phyloP scores from a whole-genome alignment of 2,329 filamentous ascomycete genomes.

The Xylaria multiplex region DNA sequence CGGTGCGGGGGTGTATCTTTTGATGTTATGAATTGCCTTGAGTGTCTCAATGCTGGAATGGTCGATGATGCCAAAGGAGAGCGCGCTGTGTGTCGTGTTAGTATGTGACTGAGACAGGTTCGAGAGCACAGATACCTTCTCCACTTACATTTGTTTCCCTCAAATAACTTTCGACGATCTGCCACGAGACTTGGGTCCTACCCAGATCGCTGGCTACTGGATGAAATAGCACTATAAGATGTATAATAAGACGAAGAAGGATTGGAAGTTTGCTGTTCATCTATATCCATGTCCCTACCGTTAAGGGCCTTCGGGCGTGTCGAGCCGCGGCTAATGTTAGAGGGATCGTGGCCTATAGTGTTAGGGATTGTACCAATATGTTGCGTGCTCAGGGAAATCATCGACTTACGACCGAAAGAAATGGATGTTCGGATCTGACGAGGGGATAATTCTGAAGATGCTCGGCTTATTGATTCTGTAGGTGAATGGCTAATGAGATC shows the following conservation, averaged over 20 bases:
- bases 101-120: conserved; percentile 26
- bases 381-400: conserved; percentile 33
- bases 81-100: conserved; percentile 26
- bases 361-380: conserved; percentile 8
- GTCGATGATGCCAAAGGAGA: conserved; percentile 19
- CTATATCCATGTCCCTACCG: conserved; percentile 12
- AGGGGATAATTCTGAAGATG: conserved; percentile 34
- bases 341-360: background rate
- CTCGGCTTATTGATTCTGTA: conserved; percentile 11
- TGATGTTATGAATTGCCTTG: conserved; percentile 20
- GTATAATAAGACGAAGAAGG: conserved; percentile 9
- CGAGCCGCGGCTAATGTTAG: background rate
- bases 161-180: conserved; percentile 50
- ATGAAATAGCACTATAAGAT: conserved; percentile 30
- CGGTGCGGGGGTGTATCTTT: conserved; percentile 4
- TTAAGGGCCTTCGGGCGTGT: background rate
- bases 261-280: conserved; percentile 13
- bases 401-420: conserved; percentile 11
- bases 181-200: conserved; percentile 47
- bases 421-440: conserved; percentile 27
- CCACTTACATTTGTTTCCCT: conserved; percentile 45
- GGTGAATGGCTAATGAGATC: conserved; percentile 9
- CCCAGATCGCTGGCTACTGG: conserved; percentile 35
- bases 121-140: background rate
- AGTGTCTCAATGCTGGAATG: conserved; percentile 33